Evolutionary conservation across 2,329 filamentous ascomycete genomes (phyloP), one percentile per base, ranked within the genome.

Genomic region (Diaporthe batatas): DNA sequence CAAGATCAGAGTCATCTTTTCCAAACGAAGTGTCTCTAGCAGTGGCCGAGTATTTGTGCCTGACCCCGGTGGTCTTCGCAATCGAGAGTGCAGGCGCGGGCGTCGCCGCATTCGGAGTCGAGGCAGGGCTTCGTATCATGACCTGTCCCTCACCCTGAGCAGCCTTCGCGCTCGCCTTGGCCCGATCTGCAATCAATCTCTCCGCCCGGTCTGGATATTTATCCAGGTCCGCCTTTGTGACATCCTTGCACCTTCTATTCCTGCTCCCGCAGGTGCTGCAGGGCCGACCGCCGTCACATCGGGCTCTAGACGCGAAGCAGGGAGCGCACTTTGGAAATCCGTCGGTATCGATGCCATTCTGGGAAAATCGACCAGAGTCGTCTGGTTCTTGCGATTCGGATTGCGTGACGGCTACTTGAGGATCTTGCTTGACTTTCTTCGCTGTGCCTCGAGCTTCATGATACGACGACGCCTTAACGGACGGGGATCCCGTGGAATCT

Each of bases 171-270:
- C 25, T 32, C 5, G 47, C 29, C 23, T 49, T 67, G 12, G 44
- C 62, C n/a, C 39, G 51, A 12, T 53, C 47, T 34, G 25, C 18
- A 14, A 67, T 14, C n/a, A 67, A 32, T 36, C 47, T 49, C 32
- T 25, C n/a, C 62, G 62, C 62, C 47, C 32, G 51, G 3, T 39
- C 62, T 39, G 47, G 47, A 3, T 21, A 3, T 18, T 23, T 14
- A n/a, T 67, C 62, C 32, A 67, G 62, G 8, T 10, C 32, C 2
- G 21, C 62, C n/a, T 67, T 67, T 23, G 62, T 67, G 62, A 67
- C 47, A 16, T 7, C 21, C 32, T 25, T 67, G 39, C 62, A 67
- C 12, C 11, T 39, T 25, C 62, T 36, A 32, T 21, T 25, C 14
- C 16, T 67, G 1, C 2, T 25, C 32, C 21, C 1, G 32, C 62